phyloP scores from a whole-genome alignment of 768 basidiomycete species.

The Naganishia randhawae region DNA sequence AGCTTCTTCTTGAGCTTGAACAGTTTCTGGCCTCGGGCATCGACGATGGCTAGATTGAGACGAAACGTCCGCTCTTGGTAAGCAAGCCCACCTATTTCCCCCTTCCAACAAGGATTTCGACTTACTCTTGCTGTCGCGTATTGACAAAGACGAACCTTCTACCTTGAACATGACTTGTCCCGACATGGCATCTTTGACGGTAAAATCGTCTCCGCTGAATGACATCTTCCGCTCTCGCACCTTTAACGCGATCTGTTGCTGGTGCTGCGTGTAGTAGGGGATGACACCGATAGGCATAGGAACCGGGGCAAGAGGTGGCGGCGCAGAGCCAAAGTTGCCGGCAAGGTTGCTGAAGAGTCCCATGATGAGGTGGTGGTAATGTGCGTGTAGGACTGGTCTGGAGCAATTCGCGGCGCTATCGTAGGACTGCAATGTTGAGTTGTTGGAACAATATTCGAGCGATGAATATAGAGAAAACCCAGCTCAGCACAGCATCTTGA shows the following conservation, averaged over 20 bases:
- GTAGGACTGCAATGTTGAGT: too few relatives aligned
- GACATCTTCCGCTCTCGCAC: constrained; percentile 47
- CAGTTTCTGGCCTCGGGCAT: constrained; percentile 40
- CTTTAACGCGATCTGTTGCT: constrained; percentile 41
- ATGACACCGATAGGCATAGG: constrained; percentile 43
- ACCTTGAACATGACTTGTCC: constrained; percentile 36
- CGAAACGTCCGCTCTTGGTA: too few relatives aligned
- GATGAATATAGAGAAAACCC: too few relatives aligned
- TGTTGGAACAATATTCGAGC: too few relatives aligned
- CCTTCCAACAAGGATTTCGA: neutral
- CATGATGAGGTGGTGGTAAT: constrained; percentile 30
- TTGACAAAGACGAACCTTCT: constrained; percentile 38
- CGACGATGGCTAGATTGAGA: constrained; percentile 44
- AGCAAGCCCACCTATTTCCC: too few relatives aligned
- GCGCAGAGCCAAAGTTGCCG: constrained; percentile 26
- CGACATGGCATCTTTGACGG: constrained; percentile 42
- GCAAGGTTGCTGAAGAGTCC: constrained; percentile 36
- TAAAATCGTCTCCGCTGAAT: constrained; percentile 48
- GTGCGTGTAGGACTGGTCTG: neutral
- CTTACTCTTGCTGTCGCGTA: constrained; percentile 47
- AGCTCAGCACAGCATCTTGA: too few relatives aligned
- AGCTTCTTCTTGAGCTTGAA: constrained; percentile 45
- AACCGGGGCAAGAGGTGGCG: constrained; percentile 35
- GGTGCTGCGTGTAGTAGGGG: constrained; percentile 39
- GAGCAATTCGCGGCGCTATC: too few relatives aligned